Conservation (phyloP, 495 filamentous ascomycete genomes). For the Annulohypoxylon bovei region DNA sequence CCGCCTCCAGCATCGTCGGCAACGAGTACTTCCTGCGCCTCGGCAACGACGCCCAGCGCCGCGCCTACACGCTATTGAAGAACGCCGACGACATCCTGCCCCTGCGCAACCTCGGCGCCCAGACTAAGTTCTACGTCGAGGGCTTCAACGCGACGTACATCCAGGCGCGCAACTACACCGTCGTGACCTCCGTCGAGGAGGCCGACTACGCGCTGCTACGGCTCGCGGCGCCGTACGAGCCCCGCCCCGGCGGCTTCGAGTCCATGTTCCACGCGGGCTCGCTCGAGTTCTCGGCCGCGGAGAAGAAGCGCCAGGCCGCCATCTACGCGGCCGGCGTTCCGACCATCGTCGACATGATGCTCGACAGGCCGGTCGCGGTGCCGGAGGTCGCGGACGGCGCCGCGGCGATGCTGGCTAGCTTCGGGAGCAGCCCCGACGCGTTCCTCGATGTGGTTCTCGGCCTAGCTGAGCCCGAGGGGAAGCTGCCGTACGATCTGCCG, state of each 20-base stretch:
- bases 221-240: slow-evolving; percentile 46
- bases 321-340: slow-evolving; percentile 43
- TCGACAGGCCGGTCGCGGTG: slow-evolving; percentile 47
- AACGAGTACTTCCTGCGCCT: slow-evolving; percentile 46
- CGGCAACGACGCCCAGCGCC: slow-evolving; percentile 46
- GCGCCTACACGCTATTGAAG: slow-evolving; percentile 48
- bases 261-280: slow-evolving; percentile 46
- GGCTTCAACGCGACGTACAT: slow-evolving; percentile 42
- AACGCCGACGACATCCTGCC: slow-evolving; percentile 45
- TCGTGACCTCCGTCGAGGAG: slow-evolving; percentile 38
- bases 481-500: slow-evolving; percentile 39
- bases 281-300: slow-evolving; percentile 47
- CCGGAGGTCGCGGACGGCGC: slow-evolving; percentile 44
- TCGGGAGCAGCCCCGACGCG: slow-evolving; percentile 43
- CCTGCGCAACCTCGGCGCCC: slow-evolving; percentile 14
- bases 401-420: slow-evolving; percentile 44
- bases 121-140: slow-evolving; percentile 47
- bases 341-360: slow-evolving; percentile 46
- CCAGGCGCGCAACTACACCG: slow-evolving; percentile 24
- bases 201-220: slow-evolving; percentile 52
- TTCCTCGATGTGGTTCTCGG: slow-evolving; percentile 48
- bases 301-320: slow-evolving; percentile 45
- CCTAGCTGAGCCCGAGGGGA: slow-evolving; percentile 34
- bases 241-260: slow-evolving; percentile 48
- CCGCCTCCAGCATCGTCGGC: slow-evolving; percentile 45